Evolutionary conservation across 2,329 filamentous ascomycete species (phyloP), one percentile per base, ranked within the genome.

Genomic region (Trichoderma afroharzianum): DNA sequence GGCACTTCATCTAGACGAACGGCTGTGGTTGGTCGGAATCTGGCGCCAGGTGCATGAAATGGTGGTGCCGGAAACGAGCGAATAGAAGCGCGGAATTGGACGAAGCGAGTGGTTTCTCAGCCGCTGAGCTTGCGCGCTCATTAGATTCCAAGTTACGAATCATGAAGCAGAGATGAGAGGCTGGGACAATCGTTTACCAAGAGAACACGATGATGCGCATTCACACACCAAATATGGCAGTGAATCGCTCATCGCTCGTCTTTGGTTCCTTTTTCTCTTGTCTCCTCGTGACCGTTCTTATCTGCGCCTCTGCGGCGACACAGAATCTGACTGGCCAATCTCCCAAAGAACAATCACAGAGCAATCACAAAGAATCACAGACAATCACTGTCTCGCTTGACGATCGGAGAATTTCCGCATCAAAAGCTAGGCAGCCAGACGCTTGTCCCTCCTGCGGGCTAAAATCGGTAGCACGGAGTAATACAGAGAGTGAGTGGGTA

Each of bases 41-140:
- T 68, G 47, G 47, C 66, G 66, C 66, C 33, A 39, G 55, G 57
- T 32, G 66, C 55, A 61, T 47, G 55, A 59, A 18, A 61, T 59
- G 53, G 30, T 59, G 47, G n/a, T 67, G 32, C 21, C 33, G 28
- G 36, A 58, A 43, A 68, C 53, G 53, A 59, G 64, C 66, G 66
- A 68, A 68, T 68, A 24, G 66, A 59, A 61, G 55, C 57, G 24
- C 7, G n/a, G 55, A 33, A 50, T 24, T 43, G 55, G 26, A 57
- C 55, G 53, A 68, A 47, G 64, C 66, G 66, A 24, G 66, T 68
- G 66, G 61, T 68, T 61, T 43, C 33, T 33, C 32, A 61, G 36
- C 53, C 57, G 53, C n/a, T 26, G 28, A 43, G 66, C 66, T n/a
- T 30, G n/a, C 50, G 24, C 47, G 30, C 26, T 15, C 2, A 21